phyloP scores from a whole-genome alignment of 2,329 filamentous ascomycete genomes.

The Pseudogymnoascus sp. region DNA sequence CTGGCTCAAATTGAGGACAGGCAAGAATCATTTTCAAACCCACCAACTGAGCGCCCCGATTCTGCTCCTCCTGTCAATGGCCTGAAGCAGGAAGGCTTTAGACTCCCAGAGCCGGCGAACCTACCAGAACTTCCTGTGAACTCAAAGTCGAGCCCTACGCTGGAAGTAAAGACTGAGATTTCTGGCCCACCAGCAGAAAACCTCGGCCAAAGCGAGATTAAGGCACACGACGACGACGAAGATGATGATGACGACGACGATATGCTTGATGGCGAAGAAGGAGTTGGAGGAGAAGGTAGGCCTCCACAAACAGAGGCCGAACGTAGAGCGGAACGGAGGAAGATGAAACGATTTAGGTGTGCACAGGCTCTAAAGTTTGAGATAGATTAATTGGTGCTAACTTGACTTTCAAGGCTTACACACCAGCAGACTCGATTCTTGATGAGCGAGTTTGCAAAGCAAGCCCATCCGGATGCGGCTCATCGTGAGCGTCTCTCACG shows the following conservation, averaged over 20 bases:
- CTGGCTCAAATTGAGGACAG: constrained; percentile 18
- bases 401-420: constrained; percentile 56
- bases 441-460: constrained; percentile 94
- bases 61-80: constrained; percentile 19
- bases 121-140: background rate
- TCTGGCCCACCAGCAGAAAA: constrained; percentile 1
- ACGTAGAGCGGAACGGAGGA: constrained; percentile 47
- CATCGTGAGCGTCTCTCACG: constrained; percentile 79
- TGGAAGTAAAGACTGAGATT: background rate
- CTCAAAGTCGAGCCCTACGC: background rate
- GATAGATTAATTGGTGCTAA: background rate
- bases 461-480: constrained; percentile 86
- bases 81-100: background rate
- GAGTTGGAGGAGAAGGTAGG: constrained; percentile 25
- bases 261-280: constrained; percentile 40
- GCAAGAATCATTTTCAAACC: constrained; percentile 19
- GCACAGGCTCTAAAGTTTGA: constrained; percentile 13
- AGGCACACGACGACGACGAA: constrained; percentile 14
- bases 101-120: constrained; percentile 1
- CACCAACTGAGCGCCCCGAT: constrained; percentile 23
- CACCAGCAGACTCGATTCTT: constrained; percentile 96
- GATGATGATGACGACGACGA: constrained; percentile 44
- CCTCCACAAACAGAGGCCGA: constrained; percentile 47
- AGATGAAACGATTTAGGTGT: constrained; percentile 76
- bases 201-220: background rate